Percentiles rank a stretch among this genome's conserved stretches.
Evolutionary conservation across 2,329 filamentous ascomycete genomes (phyloP).

Genomic region (Fusarium newnesense): DNA sequence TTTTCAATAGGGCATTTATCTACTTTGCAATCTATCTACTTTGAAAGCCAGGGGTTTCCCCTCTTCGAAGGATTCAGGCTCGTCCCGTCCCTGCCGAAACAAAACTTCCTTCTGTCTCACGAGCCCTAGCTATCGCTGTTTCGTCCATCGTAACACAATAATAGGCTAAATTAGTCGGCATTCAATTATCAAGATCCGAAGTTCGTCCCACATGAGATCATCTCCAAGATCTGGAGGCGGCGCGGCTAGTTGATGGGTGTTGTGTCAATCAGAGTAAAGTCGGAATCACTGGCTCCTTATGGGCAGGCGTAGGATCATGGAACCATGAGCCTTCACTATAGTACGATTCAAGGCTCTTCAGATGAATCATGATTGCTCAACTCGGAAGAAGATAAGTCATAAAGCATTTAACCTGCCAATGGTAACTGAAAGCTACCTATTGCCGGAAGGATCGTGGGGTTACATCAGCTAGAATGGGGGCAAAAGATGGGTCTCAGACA

Average conservation of each 20-base stretch:
- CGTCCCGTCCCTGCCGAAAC: background rate
- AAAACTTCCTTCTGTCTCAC: background rate
- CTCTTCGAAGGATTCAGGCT: background rate
- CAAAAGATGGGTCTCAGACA: background rate
- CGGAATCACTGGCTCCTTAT: background rate
- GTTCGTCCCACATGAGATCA: background rate
- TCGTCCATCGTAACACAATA: background rate
- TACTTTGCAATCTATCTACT: background rate
- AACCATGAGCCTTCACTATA: background rate
- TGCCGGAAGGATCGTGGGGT: background rate
- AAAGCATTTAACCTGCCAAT: slow-evolving; percentile 8
- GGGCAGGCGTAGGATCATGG: background rate
- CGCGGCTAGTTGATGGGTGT: background rate
- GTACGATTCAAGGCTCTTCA: background rate
- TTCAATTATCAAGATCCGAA: background rate
- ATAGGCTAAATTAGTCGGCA: background rate
- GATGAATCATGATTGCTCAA: background rate
- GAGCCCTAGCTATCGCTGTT: background rate
- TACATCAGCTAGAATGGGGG: background rate
- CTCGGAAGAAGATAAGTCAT: accelerated
- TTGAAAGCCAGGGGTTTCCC: background rate
- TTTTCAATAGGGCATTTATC: background rate
- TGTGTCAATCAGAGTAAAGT: background rate
- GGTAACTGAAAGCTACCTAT: background rate
- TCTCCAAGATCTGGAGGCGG: background rate